Conservation (phyloP, 2,329 filamentous ascomycete species). For the Sclerotinia spermophila region DNA sequence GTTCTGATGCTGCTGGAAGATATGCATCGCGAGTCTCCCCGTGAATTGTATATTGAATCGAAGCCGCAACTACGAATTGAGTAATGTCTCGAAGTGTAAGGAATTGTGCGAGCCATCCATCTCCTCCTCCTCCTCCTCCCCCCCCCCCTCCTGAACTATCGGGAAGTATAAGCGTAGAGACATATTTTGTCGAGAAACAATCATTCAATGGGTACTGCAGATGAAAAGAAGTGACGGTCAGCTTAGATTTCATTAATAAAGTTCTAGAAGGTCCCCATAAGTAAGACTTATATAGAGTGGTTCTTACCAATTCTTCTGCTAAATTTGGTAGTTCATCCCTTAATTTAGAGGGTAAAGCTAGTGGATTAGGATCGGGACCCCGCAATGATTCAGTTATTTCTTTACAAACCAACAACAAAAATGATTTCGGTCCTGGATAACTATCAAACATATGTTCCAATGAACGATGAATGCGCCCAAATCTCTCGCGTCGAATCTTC, state of each 20-base stretch:
- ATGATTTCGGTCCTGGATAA: slow-evolving; percentile 41
- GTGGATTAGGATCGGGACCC: slow-evolving; percentile 37
- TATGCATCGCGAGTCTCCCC: slow-evolving; percentile 38
- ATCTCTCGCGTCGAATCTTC: slow-evolving; percentile 40
- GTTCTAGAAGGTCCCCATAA: slow-evolving; percentile 4
- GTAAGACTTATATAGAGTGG: neutral
- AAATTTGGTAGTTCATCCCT: slow-evolving; percentile 40
- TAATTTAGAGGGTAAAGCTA: slow-evolving; percentile 38
- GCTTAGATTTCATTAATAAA: neutral
- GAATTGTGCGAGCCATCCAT: slow-evolving; percentile 40
- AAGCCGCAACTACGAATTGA: slow-evolving; percentile 41
- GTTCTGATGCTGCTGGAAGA: slow-evolving; percentile 38
- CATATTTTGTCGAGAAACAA: slow-evolving; percentile 38
- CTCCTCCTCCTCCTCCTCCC: neutral
- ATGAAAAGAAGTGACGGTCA: neutral
- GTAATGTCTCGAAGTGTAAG: slow-evolving; percentile 41
- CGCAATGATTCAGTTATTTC: slow-evolving; percentile 40
- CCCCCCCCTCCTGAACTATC: slow-evolving; percentile 32
- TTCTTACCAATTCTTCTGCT: slow-evolving; percentile 39
- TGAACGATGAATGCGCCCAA: slow-evolving; percentile 39
- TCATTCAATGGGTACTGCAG: slow-evolving; percentile 40
- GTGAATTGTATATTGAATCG: slow-evolving; percentile 40
- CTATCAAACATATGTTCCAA: slow-evolving; percentile 42
- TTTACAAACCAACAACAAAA: slow-evolving; percentile 40
- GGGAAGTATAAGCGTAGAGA: slow-evolving; percentile 38